A percentile compares a stretch with the other conserved stretches of the same genome.
phyloP scores from a whole-genome alignment of 2,329 filamentous ascomycete genomes.

The Colletotrichum sp. region DNA sequence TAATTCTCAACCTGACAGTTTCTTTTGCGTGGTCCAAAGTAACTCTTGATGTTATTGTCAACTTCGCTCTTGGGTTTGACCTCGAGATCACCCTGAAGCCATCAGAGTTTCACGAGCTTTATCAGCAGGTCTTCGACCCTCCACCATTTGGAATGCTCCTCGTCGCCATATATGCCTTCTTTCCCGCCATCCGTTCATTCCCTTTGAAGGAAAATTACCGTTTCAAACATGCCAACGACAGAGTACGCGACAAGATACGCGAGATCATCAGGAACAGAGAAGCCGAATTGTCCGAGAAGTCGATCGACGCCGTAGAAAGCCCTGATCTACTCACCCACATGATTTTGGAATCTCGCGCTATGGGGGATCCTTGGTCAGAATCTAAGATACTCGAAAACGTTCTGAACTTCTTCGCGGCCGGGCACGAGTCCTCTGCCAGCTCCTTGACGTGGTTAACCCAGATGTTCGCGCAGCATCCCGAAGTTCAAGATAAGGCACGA shows the following conservation, averaged over 20 bases:
- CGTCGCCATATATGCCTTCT: slow-evolving; percentile 32
- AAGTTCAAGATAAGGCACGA: slow-evolving; percentile 41
- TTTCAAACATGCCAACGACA: slow-evolving; percentile 34
- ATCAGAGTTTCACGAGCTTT: slow-evolving; percentile 30
- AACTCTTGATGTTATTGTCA: slow-evolving; percentile 40
- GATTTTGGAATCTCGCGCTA: slow-evolving; percentile 33
- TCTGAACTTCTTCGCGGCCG: slow-evolving; percentile 48
- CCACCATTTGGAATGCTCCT: slow-evolving; percentile 24
- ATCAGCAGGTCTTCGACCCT: slow-evolving; percentile 29
- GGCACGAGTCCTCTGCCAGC: slow-evolving; percentile 49
- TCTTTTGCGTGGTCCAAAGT: slow-evolving; percentile 31
- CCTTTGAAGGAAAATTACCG: slow-evolving; percentile 39
- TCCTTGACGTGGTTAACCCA: slow-evolving; percentile 46
- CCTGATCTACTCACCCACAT: slow-evolving; percentile 36
- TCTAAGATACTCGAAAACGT: slow-evolving; percentile 42
- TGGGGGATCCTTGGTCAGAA: slow-evolving; percentile 19
- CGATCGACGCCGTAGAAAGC: slow-evolving; percentile 15
- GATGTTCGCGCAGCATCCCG: slow-evolving; percentile 37
- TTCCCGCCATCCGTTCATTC: slow-evolving; percentile 38
- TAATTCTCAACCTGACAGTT: neutral
- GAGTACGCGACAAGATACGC: slow-evolving; percentile 32
- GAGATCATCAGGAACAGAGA: slow-evolving; percentile 29
- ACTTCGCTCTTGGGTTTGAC: slow-evolving; percentile 36
- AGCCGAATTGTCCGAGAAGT: slow-evolving; percentile 20
- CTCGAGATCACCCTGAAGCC: slow-evolving; percentile 30